Evolutionary conservation across 768 basidiomycete species (phyloP), one percentile per base, ranked within the genome.

Genomic region (Phaeotremella skinneri): DNA sequence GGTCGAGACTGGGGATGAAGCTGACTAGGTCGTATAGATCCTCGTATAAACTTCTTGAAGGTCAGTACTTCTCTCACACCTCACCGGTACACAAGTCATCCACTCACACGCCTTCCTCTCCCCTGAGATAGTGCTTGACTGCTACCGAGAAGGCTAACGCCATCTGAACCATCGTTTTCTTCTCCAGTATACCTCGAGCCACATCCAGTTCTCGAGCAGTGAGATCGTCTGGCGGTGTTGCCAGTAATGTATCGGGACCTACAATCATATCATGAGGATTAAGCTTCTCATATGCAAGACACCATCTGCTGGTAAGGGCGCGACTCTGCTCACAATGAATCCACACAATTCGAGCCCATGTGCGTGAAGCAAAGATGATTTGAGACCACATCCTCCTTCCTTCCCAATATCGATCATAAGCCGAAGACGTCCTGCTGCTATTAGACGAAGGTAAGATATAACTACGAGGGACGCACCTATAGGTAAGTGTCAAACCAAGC

Each of bases 101-200:
- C 2, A 60, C 74, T 65, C 56, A 76, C 67, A 75, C 69, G 4
- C 75, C 72, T 31, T 75, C 75, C 52, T 76, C 75, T 1, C 75
- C 75, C 39, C 75, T 47, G 3, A 74, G 55, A 48, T 74, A 76
- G 52, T 77, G 76, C 61, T 77, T 77, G 16, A 73, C 70, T 17
- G 72, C 67, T 4, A 76, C 72, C 25, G 73, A 63, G 48, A 72
- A 76, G 1, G 67, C 75, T 41, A 74, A 47, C 42, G 67, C 64
- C 65, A 76, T 63, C 37, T 67, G 57, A 30, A 74, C 70, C n/a
- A 71, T 45, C 1, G 67, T 69, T 17, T 62, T 61, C 61, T 74
- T 74, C 51, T 74, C 72, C 4, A 74, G 54, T 0, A 64, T 53
- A 1, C 63, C 69, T 26, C 61, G 45, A 4, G 58, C 59, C 30